phyloP scores from a whole-genome alignment of 345 rosid genomes.

The Laguncularia racemosa region DNA sequence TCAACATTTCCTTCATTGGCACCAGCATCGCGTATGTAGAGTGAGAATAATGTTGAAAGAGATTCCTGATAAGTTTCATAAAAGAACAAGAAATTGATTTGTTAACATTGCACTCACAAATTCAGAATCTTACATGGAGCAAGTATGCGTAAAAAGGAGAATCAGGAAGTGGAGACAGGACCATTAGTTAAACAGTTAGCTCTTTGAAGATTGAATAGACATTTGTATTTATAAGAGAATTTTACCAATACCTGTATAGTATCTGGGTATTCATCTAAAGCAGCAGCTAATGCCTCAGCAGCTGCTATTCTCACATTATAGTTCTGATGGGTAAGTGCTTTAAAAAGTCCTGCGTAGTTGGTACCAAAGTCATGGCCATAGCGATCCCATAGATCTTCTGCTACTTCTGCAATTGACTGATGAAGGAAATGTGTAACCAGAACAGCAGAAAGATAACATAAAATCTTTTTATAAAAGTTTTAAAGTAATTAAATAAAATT shows the following conservation, averaged over 20 bases:
- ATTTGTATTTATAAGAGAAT: too few relatives aligned
- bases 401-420: constrained; percentile 85
- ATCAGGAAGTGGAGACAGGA: neutral
- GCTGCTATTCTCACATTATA: constrained; percentile 84
- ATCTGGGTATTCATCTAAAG: constrained; percentile 86
- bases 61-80: constrained; percentile 49
- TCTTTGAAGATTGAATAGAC: too few relatives aligned
- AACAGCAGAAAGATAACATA: neutral
- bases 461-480: neutral
- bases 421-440: neutral
- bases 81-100: neutral
- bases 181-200: too few relatives aligned
- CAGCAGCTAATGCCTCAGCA: constrained; percentile 96
- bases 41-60: constrained; percentile 80
- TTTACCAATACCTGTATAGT: constrained; percentile 52
- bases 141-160: constrained; percentile 6
- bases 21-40: constrained; percentile 67
- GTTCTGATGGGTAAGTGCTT: constrained; percentile 77
- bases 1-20: constrained; percentile 50
- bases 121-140: neutral
- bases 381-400: constrained; percentile 94
- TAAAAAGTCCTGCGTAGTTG: constrained; percentile 85
- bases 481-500: too few relatives aligned
- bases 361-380: constrained; percentile 85
- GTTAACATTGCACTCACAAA: neutral